These are phyloP conservation scores for Schrenkiella parvula DNA, from an alignment of 345 rosid genomes.

Conservation along the genomic window DNA sequence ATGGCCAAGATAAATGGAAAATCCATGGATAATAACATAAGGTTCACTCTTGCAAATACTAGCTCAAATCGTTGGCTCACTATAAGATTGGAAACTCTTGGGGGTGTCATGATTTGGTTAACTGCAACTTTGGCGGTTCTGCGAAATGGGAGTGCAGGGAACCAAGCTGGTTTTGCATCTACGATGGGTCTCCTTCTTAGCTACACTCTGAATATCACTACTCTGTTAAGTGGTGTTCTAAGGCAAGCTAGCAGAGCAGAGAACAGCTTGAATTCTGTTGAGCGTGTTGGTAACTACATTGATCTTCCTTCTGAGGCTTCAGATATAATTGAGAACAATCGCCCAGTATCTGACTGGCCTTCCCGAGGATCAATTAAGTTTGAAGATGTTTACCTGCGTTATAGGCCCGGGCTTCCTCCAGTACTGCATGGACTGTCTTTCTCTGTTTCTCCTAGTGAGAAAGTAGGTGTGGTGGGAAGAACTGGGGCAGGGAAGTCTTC, in stretches of 20 bases:
- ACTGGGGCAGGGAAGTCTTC: conserved; percentile 97
- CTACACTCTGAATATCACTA: conserved; percentile 78
- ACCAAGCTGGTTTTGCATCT: conserved; percentile 70
- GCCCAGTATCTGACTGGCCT: conserved; percentile 86
- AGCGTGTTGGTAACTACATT: conserved; percentile 81
- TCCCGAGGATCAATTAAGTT: conserved; percentile 70
- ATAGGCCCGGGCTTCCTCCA: conserved; percentile 91
- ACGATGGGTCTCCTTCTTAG: conserved; percentile 94
- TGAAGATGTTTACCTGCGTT: conserved; percentile 77
- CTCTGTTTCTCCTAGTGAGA: conserved; percentile 59
- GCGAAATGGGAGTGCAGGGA: conserved; percentile 60
- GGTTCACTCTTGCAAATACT: conserved; percentile 76
- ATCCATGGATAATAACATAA: conserved; percentile 88
- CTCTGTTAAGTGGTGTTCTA: conserved; percentile 66
- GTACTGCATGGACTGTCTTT: conserved; percentile 78
- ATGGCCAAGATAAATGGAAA: conserved; percentile 73
- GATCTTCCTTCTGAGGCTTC: conserved; percentile 89
- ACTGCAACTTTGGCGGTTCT: conserved; percentile 85
- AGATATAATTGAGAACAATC: conserved; percentile 52
- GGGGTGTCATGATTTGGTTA: conserved; percentile 94
- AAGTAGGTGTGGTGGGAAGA: conserved; percentile 94
- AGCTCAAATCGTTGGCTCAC: conserved; percentile 87
- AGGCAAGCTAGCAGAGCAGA: conserved; percentile 93
- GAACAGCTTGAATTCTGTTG: conserved; percentile 92
- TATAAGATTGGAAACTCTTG: conserved; percentile 77